These are phyloP conservation scores for Agrostemma githago DNA, from an alignment of 148 eudicot genomes.

Conservation along the genomic window DNA sequence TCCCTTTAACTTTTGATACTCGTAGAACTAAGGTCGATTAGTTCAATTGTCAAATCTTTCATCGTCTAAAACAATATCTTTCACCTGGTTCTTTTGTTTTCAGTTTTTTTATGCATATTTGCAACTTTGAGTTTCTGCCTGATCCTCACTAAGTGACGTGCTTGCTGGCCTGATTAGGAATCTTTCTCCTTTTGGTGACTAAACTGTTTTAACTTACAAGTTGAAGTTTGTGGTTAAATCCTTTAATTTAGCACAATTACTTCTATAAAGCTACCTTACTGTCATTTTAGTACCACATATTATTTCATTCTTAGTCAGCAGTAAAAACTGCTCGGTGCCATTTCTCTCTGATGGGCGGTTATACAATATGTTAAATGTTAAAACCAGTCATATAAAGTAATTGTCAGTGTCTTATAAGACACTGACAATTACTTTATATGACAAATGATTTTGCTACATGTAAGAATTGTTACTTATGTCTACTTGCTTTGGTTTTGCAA, in stretches of 20 bases:
- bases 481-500: slow-evolving; percentile 2
- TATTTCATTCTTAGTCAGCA: too few relatives aligned
- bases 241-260: background rate
- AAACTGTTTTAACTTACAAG: background rate
- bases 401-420: background rate
- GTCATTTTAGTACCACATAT: too few relatives aligned
- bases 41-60: background rate
- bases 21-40: background rate
- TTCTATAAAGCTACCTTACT: background rate
- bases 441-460: too few relatives aligned
- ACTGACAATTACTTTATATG: background rate
- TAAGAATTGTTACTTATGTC: too few relatives aligned
- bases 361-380: background rate
- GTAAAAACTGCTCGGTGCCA: too few relatives aligned
- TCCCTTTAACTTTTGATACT: background rate
- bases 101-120: background rate
- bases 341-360: background rate
- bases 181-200: background rate
- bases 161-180: background rate
- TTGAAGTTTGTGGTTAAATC: background rate
- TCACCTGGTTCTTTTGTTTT: background rate
- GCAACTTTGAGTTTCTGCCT: background rate
- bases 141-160: background rate
- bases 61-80: background rate
- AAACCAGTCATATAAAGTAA: too few relatives aligned